Evolutionary conservation across 1,284 basidiomycete genomes (phyloP).

Genomic region (Laetiporus sulphureus): DNA sequence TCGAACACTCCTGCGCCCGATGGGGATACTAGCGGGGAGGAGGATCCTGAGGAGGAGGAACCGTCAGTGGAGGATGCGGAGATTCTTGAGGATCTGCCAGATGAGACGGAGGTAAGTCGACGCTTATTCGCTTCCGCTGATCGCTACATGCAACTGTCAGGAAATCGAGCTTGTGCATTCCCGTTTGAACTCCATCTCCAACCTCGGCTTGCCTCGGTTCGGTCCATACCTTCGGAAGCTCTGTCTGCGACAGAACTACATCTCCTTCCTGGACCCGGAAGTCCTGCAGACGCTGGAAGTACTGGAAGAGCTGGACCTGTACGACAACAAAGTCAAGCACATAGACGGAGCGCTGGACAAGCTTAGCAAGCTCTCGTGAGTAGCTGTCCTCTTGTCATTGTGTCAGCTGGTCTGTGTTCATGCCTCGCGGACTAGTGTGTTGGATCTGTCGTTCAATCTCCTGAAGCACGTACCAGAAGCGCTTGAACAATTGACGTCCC

Average conservation of each 20-base stretch:
- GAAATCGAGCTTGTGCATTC: slow-evolving; percentile 90
- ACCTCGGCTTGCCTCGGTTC: slow-evolving; percentile 68
- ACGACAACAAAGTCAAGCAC: slow-evolving; percentile 88
- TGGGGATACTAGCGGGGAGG: slow-evolving; percentile 30
- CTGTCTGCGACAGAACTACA: slow-evolving; percentile 87
- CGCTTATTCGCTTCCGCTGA: no score
- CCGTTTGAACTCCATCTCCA: slow-evolving; percentile 60
- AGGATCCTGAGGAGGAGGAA: slow-evolving; percentile 28
- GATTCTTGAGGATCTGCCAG: slow-evolving; percentile 45
- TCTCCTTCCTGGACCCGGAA: slow-evolving; percentile 64
- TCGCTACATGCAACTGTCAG: slow-evolving; percentile 39
- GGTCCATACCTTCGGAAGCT: slow-evolving; percentile 64
- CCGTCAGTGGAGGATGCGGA: slow-evolving; percentile 34
- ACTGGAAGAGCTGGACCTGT: slow-evolving; percentile 89
- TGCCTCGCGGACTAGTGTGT: slow-evolving; percentile 40
- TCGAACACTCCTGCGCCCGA: slow-evolving; percentile 7
- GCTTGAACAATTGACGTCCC: slow-evolving; percentile 49
- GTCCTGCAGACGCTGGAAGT: slow-evolving; percentile 60
- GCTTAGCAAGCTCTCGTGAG: slow-evolving; percentile 64
- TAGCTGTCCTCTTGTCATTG: slow-evolving; percentile 10
- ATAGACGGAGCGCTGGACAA: slow-evolving; percentile 63
- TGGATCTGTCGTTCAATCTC: slow-evolving; percentile 96
- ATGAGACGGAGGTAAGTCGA: slow-evolving; percentile 66
- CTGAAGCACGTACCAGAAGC: slow-evolving; percentile 66
- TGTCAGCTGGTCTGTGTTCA: background rate